Conservation (phyloP, 1,284 basidiomycete species). For the Cutaneotrichosporon sp. region DNA sequence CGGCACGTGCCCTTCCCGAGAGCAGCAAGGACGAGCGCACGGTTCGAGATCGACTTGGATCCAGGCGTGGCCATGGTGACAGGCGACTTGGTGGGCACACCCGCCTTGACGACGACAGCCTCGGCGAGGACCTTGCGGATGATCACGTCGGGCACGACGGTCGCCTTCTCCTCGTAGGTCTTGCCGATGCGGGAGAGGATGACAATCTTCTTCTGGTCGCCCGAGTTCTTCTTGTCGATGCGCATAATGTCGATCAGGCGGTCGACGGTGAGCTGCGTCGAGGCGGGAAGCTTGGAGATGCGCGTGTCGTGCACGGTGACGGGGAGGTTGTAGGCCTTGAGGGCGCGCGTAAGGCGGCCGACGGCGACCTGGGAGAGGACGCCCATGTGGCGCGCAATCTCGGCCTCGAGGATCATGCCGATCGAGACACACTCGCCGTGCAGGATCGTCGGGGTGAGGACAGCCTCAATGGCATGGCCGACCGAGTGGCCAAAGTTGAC, state of each 20-base stretch:
- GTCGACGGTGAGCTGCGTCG: constrained; percentile 73
- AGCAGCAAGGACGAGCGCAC: constrained; percentile 90
- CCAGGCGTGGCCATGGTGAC: constrained; percentile 90
- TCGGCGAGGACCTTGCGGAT: constrained; percentile 80
- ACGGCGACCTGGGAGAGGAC: constrained; percentile 84
- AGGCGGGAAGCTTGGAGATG: constrained; percentile 69
- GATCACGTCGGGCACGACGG: constrained; percentile 74
- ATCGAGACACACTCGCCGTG: constrained; percentile 92
- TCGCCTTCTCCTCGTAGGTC: constrained; percentile 90
- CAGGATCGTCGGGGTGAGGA: constrained; percentile 84
- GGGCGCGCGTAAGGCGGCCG: constrained; percentile 76
- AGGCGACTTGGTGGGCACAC: constrained; percentile 65
- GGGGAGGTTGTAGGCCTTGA: constrained; percentile 85
- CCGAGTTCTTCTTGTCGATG: constrained; percentile 98
- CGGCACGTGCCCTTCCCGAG: constrained; percentile 85
- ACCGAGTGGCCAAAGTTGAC: constrained; percentile 98
- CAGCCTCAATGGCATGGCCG: constrained; percentile 93
- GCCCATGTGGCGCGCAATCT: constrained; percentile 83
- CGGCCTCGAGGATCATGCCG: constrained; percentile 92
- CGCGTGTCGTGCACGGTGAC: constrained; percentile 74
- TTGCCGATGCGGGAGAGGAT: constrained; percentile 86
- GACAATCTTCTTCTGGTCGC: constrained; percentile 85
- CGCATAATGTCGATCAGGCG: constrained; percentile 84
- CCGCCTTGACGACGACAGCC: constrained; percentile 71
- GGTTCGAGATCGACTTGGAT: constrained; percentile 95